phyloP scores from a whole-genome alignment of 768 basidiomycete genomes.

The Russula foetens region DNA sequence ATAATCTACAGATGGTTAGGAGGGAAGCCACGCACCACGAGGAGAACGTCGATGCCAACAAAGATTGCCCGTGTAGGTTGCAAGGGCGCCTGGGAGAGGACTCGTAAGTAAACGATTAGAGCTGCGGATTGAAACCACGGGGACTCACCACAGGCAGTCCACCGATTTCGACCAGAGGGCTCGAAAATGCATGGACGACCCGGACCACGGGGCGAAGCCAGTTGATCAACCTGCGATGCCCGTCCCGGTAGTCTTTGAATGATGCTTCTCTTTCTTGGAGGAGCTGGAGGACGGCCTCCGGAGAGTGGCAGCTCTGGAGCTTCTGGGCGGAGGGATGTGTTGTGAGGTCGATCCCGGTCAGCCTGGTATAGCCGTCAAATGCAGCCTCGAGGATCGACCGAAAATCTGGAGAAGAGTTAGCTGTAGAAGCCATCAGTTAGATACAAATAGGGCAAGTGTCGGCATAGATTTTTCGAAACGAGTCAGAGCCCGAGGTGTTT shows the following conservation, averaged over 20 bases:
- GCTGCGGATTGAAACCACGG: background rate
- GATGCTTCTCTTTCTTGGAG: background rate
- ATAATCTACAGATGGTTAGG: background rate
- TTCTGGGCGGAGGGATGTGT: background rate
- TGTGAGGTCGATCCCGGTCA: background rate
- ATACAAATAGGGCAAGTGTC: too few relatives aligned
- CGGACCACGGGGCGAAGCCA: background rate
- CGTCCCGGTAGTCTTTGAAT: background rate
- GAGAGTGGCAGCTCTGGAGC: background rate
- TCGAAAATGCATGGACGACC: background rate
- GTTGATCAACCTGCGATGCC: background rate
- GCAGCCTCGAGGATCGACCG: background rate
- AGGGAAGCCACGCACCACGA: background rate
- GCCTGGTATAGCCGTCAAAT: background rate
- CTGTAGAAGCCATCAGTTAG: background rate
- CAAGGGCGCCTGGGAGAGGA: background rate
- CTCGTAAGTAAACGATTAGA: background rate
- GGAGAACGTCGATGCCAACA: background rate
- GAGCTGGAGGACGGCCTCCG: background rate
- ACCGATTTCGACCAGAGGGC: background rate
- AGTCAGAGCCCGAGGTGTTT: too few relatives aligned
- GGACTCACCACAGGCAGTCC: background rate
- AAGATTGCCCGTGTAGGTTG: background rate
- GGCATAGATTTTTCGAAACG: too few relatives aligned
- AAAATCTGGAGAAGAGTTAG: background rate